Conservation (phyloP, 2,329 filamentous ascomycete genomes). For the Rhynchosporium graminicola region DNA sequence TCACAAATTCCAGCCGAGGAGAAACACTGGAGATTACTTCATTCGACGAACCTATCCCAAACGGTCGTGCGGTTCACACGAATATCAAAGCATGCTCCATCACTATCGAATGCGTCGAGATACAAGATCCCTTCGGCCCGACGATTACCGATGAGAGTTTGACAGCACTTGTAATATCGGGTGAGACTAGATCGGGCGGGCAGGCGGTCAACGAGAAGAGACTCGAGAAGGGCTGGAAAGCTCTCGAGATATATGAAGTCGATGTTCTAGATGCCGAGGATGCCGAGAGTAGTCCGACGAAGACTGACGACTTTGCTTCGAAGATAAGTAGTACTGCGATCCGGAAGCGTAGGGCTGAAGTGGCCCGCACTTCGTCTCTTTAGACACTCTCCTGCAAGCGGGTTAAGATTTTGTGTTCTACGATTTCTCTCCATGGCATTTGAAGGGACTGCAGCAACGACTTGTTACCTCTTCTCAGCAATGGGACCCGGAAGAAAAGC, state of each 20-base stretch:
- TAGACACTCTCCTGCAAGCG: not conserved
- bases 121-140: conserved; percentile 86
- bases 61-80: conserved; percentile 56
- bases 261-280: conserved; percentile 77
- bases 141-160: conserved; percentile 82
- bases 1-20: conserved; percentile 42
- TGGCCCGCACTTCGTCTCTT: conserved; percentile 10
- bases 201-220: conserved; percentile 84
- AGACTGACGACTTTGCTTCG: conserved; percentile 65
- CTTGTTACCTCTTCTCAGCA: not conserved
- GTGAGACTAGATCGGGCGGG: conserved; percentile 83
- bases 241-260: conserved; percentile 81
- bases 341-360: conserved; percentile 50
- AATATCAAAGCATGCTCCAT: conserved; percentile 61
- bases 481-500: not conserved
- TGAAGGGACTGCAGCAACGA: not conserved
- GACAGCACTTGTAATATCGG: conserved; percentile 80
- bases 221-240: conserved; percentile 71
- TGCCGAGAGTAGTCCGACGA: conserved; percentile 46
- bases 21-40: conserved; percentile 40
- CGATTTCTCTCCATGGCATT: not conserved
- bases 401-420: not conserved
- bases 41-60: conserved; percentile 36
- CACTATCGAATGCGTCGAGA: conserved; percentile 75
- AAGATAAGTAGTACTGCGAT: conserved; percentile 95